Conservation (phyloP, 108 stramenopile genomes). For the Cyclotella sp. region DNA sequence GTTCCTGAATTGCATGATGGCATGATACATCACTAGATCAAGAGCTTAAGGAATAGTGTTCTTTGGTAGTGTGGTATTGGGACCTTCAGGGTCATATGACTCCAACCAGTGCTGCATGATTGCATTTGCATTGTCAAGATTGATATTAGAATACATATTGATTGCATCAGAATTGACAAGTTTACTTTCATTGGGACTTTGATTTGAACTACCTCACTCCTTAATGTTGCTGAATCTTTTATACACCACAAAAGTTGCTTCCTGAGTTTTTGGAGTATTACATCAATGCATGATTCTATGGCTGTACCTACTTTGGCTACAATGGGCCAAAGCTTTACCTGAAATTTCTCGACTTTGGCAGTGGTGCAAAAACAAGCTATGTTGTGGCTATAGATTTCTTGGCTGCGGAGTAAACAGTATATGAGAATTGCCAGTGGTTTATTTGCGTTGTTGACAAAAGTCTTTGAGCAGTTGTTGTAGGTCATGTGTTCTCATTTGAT, state of each 20-base stretch:
- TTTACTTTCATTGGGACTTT: not conserved
- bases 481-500: not conserved
- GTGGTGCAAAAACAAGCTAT: not conserved
- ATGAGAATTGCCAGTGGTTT: not conserved
- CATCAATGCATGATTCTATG: not conserved
- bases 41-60: not conserved
- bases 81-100: not conserved
- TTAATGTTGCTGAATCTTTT: not conserved
- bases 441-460: not conserved
- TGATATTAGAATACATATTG: slow-evolving; percentile 2
- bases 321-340: not conserved
- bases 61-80: not conserved
- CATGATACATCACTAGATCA: not conserved
- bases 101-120: not conserved
- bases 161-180: not conserved
- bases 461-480: not conserved
- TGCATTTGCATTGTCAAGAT: not conserved
- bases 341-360: not conserved
- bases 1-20: not conserved
- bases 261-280: not conserved
- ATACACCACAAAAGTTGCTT: not conserved
- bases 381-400: not conserved
- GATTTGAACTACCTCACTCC: not conserved
- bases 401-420: not conserved
- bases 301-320: not conserved